phyloP scores from a whole-genome alignment of 192 early-diverging fungal genomes.

The Umbelopsis vinacea region DNA sequence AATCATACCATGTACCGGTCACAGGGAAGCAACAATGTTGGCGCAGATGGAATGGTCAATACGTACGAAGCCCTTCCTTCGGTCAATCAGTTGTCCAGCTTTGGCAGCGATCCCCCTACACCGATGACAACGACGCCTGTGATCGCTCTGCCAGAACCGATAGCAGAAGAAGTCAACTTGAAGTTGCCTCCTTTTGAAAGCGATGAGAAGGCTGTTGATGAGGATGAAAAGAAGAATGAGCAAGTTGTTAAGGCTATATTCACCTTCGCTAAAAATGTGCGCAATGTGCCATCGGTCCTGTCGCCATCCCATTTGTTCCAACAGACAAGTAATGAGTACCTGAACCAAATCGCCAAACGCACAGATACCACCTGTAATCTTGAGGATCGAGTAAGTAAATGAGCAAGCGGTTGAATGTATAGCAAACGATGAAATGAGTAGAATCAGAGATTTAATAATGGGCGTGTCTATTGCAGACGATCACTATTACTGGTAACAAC shows the following conservation, averaged over 20 bases:
- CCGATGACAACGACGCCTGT: not conserved
- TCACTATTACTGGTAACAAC: not conserved
- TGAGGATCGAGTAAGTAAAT: not conserved
- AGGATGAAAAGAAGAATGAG: not conserved
- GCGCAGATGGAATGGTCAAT: not conserved
- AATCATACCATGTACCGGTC: not conserved
- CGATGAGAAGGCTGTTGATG: not conserved
- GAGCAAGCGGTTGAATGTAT: too few species aligned
- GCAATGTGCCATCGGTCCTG: not conserved
- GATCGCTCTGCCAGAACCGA: not conserved
- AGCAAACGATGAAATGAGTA: not conserved
- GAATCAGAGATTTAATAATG: not conserved
- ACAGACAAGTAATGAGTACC: not conserved
- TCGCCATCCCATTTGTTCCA: not conserved
- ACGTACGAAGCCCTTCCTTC: not conserved
- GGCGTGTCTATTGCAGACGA: not conserved
- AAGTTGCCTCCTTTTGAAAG: not conserved
- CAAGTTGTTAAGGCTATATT: not conserved
- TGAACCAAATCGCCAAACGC: not conserved
- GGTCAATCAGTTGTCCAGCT: not conserved
- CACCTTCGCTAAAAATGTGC: conserved; percentile 1
- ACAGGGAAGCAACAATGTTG: conserved; percentile 16
- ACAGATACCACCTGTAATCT: not conserved
- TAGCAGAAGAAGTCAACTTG: not conserved
- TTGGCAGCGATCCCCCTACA: not conserved